Evolutionary conservation across 257 asterid species (phyloP).

Genomic region (Nicotiana otophora): DNA sequence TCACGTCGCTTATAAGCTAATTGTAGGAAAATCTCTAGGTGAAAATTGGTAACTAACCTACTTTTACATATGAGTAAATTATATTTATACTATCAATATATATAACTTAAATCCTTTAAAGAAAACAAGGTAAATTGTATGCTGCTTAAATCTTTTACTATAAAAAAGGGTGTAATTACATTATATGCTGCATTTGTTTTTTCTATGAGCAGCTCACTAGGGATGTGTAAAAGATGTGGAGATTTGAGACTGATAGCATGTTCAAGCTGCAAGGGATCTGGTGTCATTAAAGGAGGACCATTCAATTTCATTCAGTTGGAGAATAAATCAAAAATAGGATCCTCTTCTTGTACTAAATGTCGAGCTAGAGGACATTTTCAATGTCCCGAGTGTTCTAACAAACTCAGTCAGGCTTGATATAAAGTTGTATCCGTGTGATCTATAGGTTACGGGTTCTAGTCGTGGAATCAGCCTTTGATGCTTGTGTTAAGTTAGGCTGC

Average conservation of each 20-base stretch:
- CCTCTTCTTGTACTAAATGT: constrained; percentile 45
- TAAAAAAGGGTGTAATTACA: no score
- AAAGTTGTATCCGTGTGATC: no score
- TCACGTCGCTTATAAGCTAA: no score
- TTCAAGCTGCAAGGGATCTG: constrained; percentile 70
- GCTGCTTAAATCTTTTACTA: no score
- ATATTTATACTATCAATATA: no score
- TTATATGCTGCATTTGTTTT: background rate
- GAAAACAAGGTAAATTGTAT: background rate
- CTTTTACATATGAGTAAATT: no score
- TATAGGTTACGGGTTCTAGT: no score
- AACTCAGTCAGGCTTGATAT: constrained; percentile 11
- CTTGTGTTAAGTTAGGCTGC: no score
- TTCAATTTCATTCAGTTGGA: constrained; percentile 35
- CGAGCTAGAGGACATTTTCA: constrained; percentile 56
- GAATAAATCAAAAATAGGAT: constrained; percentile 23
- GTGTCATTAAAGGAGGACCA: constrained; percentile 46
- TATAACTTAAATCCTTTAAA: no score
- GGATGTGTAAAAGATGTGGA: constrained; percentile 90
- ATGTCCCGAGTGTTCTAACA: constrained; percentile 57
- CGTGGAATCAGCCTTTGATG: no score
- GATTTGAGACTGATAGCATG: constrained; percentile 73
- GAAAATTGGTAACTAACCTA: no score
- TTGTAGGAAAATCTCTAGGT: no score
- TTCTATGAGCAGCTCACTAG: constrained; percentile 48